Conservation (phyloP, 129 eudicot genomes). For the Tagetes erecta region DNA sequence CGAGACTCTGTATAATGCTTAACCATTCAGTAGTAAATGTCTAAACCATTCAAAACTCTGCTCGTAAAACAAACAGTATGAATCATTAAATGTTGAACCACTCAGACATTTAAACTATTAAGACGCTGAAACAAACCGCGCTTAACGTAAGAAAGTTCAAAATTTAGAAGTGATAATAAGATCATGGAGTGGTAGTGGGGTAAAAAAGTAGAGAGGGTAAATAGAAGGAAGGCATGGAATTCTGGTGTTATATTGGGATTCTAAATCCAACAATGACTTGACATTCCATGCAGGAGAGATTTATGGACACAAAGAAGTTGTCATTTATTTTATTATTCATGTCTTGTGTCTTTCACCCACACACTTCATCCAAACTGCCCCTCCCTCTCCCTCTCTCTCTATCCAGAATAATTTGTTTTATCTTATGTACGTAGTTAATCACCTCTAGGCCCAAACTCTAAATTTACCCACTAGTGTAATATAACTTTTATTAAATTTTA, state of each 20-base stretch:
- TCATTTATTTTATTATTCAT: constrained; percentile 26
- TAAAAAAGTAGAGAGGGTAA: constrained; percentile 1
- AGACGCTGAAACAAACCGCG: too few relatives aligned
- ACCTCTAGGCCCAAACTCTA: too few relatives aligned
- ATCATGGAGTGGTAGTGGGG: not conserved
- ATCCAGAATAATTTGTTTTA: not conserved
- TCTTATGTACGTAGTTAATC: not conserved
- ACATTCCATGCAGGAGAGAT: constrained; percentile 39
- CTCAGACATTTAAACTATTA: too few relatives aligned
- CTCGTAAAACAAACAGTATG: too few relatives aligned
- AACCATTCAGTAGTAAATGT: too few relatives aligned
- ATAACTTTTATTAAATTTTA: too few relatives aligned
- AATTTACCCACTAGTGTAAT: too few relatives aligned
- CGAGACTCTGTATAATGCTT: too few relatives aligned
- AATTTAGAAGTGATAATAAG: too few relatives aligned
- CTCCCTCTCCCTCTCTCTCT: not conserved
- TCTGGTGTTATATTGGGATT: constrained; percentile 41
- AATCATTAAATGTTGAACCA: too few relatives aligned
- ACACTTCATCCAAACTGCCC: constrained; percentile 39
- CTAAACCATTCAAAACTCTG: too few relatives aligned
- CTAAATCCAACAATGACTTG: constrained; percentile 39
- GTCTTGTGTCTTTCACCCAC: constrained; percentile 32
- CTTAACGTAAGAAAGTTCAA: too few relatives aligned
- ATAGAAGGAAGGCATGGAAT: constrained; percentile 27
- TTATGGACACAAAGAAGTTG: constrained; percentile 17